Evolutionary conservation across 1,284 basidiomycete species (phyloP).

Genomic region (Marasmius tenuissimus): DNA sequence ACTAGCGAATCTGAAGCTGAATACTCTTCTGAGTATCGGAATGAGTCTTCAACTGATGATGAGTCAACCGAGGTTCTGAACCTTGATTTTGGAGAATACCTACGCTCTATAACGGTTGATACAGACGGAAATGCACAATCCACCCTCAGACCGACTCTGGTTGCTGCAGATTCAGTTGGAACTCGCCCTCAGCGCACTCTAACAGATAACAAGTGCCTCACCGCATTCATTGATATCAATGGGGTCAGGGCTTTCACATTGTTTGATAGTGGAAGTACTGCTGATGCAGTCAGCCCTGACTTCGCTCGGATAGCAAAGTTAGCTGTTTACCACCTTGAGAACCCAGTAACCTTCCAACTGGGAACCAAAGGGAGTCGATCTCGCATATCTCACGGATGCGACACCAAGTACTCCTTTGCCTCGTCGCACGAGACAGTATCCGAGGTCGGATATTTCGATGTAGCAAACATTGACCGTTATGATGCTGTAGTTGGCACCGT

Average conservation of each 20-base stretch:
- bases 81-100: neutral
- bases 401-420: neutral
- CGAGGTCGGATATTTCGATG: conserved; percentile 13
- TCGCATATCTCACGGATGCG: conserved; percentile 21
- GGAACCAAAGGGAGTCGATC: conserved; percentile 23
- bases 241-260: conserved; percentile 17
- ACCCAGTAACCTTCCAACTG: conserved; percentile 22
- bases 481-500: conserved; percentile 16
- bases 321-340: conserved; percentile 13
- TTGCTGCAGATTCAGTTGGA: neutral
- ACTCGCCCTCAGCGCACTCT: conserved; percentile 1
- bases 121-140: too few relatives aligned
- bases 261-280: conserved; percentile 24
- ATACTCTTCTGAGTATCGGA: too few relatives aligned
- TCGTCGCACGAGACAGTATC: neutral
- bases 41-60: too few relatives aligned
- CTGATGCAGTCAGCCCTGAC: conserved; percentile 21
- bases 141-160: neutral
- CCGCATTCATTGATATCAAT: conserved; percentile 15
- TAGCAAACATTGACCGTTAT: conserved; percentile 19
- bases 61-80: neutral
- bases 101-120: neutral
- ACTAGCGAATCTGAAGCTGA: too few relatives aligned
- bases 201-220: conserved; percentile 6
- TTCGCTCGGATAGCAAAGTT: conserved; percentile 14